Evolutionary conservation across 805 yeast species (phyloP).

Genomic region (Wickerhamomyces bovis): DNA sequence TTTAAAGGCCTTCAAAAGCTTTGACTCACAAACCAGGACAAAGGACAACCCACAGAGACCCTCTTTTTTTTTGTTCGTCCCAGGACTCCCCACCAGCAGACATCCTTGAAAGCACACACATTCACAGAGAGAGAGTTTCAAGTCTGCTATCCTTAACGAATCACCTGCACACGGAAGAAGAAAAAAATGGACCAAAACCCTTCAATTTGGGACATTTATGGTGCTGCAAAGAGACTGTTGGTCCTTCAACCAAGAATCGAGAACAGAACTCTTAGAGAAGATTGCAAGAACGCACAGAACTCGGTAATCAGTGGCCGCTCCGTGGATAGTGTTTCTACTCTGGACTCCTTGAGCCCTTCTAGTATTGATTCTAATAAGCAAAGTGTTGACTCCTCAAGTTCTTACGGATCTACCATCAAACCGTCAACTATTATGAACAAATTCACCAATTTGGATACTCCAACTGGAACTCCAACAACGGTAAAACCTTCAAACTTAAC

Average conservation of each 20-base stretch:
- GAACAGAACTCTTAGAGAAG: slow-evolving; percentile 24
- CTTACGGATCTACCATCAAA: slow-evolving; percentile 2
- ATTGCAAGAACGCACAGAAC: slow-evolving; percentile 18
- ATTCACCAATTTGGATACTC: not conserved
- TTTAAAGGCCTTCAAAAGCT: not conserved
- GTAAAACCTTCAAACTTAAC: slow-evolving; percentile 19
- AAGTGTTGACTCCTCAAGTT: slow-evolving; percentile 18
- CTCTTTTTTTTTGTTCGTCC: no score
- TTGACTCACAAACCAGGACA: not conserved
- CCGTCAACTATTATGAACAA: not conserved
- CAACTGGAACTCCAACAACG: slow-evolving; percentile 6
- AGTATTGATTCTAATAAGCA: slow-evolving; percentile 20
- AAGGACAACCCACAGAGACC: no score
- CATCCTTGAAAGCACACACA: slow-evolving; percentile 9
- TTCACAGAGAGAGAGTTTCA: no score
- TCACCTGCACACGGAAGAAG: no score
- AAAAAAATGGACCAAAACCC: slow-evolving; percentile 8
- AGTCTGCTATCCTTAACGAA: no score
- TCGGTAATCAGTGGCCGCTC: not conserved
- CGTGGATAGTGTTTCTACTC: slow-evolving; percentile 6
- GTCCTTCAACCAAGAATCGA: slow-evolving; percentile 27
- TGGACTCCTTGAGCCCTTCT: slow-evolving; percentile 17
- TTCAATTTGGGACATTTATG: slow-evolving; percentile 28
- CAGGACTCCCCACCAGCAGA: no score
- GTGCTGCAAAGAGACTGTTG: slow-evolving; percentile 27